Base-by-base conservation (phyloP, 192 early-diverging fungal species). In the Podila horticola region DNA sequence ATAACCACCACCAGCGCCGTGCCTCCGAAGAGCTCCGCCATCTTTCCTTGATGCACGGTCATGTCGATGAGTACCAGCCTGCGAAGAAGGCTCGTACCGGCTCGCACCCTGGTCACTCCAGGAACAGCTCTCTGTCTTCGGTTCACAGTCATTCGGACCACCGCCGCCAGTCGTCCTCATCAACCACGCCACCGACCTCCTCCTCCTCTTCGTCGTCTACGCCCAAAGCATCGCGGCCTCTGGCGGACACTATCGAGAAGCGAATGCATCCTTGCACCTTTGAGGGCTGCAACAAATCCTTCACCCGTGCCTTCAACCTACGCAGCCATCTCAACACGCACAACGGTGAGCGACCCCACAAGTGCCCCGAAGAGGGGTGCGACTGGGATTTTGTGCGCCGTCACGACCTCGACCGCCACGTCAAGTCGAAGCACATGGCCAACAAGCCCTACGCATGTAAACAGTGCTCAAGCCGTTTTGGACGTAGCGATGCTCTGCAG, bases 281-380 rank as follows among this genome's bases (percentile, higher is more conserved):
- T 51, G 71, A 79, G 20, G 88, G 88, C 17, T 98, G 97, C 83
- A 77, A 86, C 71, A 96, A 94, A 79, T 85, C 87, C 2, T 98
- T 98, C 81, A 93, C 93, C 11, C 87, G 96, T 31, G 88, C 88
- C 33, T 98, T 95, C 75, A 98, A 97, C 85, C 84, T 98, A 48
- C 91, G 93, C 62, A 91, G 90, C 30, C 95, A 98, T 72, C 84
- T 92, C 58, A 85, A 89, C 63, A 93, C 93, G 5, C 96, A 97
- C 84, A 91, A 91, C 2, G 88, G 88, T 58, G 91, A 92, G 69
- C 87, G 93, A 6, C 92, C 93, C 0, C 95, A 87, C 79, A 83
- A 83, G 26, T 93, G 92, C 75, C 75, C 83, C 13, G 92, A 90
- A 86, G 79, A 84, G 12, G 76, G 76, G 29, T 96, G 94, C 84